A percentile compares a stretch with the other conserved stretches of the same genome.
phyloP scores from a whole-genome alignment of 78 protist genomes.

The Protostelium mycophagum region DNA sequence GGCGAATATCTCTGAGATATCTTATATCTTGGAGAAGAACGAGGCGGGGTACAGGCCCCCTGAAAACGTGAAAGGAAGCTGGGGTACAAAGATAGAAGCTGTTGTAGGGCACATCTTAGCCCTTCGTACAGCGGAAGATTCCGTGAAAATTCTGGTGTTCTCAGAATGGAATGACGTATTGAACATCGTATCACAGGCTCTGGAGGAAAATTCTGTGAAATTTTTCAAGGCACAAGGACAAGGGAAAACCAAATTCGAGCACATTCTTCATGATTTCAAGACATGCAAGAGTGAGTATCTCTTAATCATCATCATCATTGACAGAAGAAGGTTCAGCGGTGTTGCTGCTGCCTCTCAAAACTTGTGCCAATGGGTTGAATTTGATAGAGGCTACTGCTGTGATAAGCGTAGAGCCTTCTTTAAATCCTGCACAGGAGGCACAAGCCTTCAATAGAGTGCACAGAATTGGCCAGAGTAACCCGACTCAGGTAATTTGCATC shows the following conservation, averaged over 20 bases:
- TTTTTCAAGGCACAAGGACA: not conserved
- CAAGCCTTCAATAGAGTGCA: constrained; percentile 36
- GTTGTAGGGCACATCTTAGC: not conserved
- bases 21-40: constrained; percentile 8
- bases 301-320: not conserved
- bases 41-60: not conserved
- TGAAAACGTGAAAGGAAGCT: constrained; percentile 34
- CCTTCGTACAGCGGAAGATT: not conserved
- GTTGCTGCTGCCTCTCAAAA: constrained; percentile 23
- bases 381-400: constrained; percentile 63
- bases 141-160: constrained; percentile 32
- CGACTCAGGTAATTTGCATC: constrained; percentile 3
- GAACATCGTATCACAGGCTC: constrained; percentile 22
- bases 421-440: constrained; percentile 7
- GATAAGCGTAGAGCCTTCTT: constrained; percentile 57
- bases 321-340: constrained; percentile 24
- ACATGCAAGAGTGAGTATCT: not conserved
- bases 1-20: constrained; percentile 27
- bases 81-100: constrained; percentile 54
- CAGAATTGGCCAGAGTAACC: constrained; percentile 18
- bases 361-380: constrained; percentile 55
- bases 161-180: constrained; percentile 58
- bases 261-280: constrained; percentile 8
- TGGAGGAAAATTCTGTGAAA: constrained; percentile 2
- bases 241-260: constrained; percentile 3